A percentile compares a stretch with the other conserved stretches of the same genome.
phyloP scores from a whole-genome alignment of 2,329 filamentous ascomycete genomes.

The Ophiostoma australiae region DNA sequence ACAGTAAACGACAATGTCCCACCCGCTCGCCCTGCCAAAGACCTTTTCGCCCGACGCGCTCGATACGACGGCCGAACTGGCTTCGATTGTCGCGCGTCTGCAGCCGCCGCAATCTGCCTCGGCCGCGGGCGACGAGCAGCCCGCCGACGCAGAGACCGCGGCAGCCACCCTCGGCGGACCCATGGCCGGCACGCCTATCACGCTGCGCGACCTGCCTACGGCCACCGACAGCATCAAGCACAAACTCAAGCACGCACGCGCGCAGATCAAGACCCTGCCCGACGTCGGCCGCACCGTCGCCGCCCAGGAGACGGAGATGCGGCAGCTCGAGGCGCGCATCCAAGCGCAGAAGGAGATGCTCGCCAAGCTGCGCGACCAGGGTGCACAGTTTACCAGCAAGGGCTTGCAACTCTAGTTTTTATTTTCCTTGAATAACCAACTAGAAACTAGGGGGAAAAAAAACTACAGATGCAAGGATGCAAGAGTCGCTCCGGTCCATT shows the following conservation, averaged over 20 bases:
- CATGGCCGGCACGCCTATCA: constrained; percentile 33
- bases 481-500: constrained; percentile 58
- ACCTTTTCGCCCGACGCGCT: constrained; percentile 76
- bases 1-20: constrained; percentile 29
- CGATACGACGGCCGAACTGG: constrained; percentile 78
- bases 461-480: background rate
- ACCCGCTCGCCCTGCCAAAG: constrained; percentile 50
- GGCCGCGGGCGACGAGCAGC: constrained; percentile 33
- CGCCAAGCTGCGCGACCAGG: constrained; percentile 48
- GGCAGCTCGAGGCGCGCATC: constrained; percentile 60
- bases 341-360: constrained; percentile 57
- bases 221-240: constrained; percentile 76
- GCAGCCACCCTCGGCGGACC: constrained; percentile 18
- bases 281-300: constrained; percentile 62
- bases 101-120: constrained; percentile 44
- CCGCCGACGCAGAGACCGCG: constrained; percentile 34
- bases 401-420: constrained; percentile 31
- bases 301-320: constrained; percentile 69
- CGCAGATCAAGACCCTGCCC: constrained; percentile 59
- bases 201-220: constrained; percentile 69
- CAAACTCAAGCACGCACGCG: constrained; percentile 73
- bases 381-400: constrained; percentile 40
- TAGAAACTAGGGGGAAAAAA: too few relatives aligned
- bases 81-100: constrained; percentile 70
- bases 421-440: background rate